Evolutionary conservation across 768 basidiomycete species (phyloP), one percentile per base, ranked within the genome.

Genomic region (Cystofilobasidium ferigula): DNA sequence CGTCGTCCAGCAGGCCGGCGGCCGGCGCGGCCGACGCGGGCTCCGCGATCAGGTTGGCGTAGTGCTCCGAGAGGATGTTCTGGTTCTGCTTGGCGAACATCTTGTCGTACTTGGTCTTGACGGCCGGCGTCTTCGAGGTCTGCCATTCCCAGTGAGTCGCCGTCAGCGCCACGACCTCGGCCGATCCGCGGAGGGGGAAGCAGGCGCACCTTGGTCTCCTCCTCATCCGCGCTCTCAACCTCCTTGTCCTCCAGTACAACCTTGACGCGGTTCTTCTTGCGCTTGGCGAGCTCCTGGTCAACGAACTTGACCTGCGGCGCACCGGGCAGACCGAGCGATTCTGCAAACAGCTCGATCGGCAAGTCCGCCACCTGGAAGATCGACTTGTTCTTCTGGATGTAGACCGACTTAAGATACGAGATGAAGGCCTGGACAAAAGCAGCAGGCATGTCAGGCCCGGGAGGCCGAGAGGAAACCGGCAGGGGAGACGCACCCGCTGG

Each of bases 31-130:
- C 53, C 26, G 65, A 47, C n/a, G 67, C 34, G 43, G 40, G 22
- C 70, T 86, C 86, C 68, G 89, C 87, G 67, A 98, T 79, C 43
- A 99, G 84, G 72, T 89, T 90, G 64, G 79, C 81, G 78, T 95
- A 97, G 75, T 95, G 92, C 67, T 85, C 83, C 0, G 92, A 90
- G 36, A 97, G 81, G 57, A 97, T 85, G 69, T 85, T 86, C 75
- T 95, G 93, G 74, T 95, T 97, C 75, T 89, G 94, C 64, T 93
- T 84, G 73, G 88, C 87, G 74, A 97, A 98, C 92, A 99, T 97
- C 61, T 89, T 84, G 76, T 97, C 94, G 75, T 97, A 95, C 77
- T 94, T 97, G 3, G 94, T 97, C 59, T 88, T 83, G 0, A 69
- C 65, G 30, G 51, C 65, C 18, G 65, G 65, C 9, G 59, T 26